Conservation (phyloP, 2,329 filamentous ascomycete genomes). For the Endothia cerciana region DNA sequence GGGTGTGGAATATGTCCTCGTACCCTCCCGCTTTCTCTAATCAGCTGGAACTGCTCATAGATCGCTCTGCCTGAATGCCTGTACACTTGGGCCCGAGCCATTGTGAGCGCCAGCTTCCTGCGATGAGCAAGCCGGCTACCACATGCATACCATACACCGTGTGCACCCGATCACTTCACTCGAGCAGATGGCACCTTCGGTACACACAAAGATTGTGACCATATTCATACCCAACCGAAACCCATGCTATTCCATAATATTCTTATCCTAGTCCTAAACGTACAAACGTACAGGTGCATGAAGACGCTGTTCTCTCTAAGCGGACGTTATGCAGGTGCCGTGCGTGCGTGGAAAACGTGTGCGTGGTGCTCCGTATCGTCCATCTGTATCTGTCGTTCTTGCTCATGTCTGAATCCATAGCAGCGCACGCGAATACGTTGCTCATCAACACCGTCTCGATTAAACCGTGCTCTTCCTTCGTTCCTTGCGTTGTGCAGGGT, state of each 20-base stretch:
- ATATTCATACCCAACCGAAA: constrained; percentile 22
- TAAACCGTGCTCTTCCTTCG: constrained; percentile 2
- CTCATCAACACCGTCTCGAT: constrained; percentile 5
- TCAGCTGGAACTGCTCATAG: background rate
- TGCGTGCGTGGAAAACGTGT: constrained; percentile 21
- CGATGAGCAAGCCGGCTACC: background rate
- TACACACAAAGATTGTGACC: background rate
- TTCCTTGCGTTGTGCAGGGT: constrained; percentile 2
- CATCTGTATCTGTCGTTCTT: constrained; percentile 19
- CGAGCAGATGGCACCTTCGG: background rate
- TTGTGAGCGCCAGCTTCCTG: background rate
- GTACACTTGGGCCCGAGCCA: background rate
- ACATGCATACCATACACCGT: background rate
- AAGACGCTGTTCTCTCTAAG: constrained; percentile 11
- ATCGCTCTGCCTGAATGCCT: background rate
- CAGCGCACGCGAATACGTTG: constrained; percentile 17
- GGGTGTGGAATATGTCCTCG: too few species aligned
- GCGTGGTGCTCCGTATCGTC: constrained; percentile 22
- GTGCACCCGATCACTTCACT: background rate
- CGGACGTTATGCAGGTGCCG: constrained; percentile 21
- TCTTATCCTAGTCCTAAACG: constrained; percentile 24
- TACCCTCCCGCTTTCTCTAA: too few species aligned
- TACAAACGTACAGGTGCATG: constrained; percentile 20
- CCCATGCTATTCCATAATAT: constrained; percentile 20
- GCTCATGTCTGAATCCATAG: constrained; percentile 22